Percentiles rank a stretch among this genome's conserved stretches.
Conservation (phyloP, 768 basidiomycete species). For the Lactarius quietus region DNA sequence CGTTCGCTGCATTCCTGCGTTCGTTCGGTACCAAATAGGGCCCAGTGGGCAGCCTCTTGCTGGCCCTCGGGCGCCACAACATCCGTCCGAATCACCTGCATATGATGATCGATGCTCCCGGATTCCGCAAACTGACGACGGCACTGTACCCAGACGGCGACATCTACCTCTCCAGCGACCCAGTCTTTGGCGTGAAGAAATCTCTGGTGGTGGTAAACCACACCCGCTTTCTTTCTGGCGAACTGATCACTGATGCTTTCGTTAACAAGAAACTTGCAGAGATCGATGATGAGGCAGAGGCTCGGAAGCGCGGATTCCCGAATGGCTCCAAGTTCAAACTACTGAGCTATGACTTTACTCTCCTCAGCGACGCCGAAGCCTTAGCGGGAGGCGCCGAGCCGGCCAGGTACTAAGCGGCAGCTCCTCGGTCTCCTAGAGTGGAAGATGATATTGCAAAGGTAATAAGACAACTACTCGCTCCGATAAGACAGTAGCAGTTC, state of each 20-base stretch:
- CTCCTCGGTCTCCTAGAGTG: background rate
- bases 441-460: background rate
- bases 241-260: constrained; percentile 5
- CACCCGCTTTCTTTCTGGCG: background rate
- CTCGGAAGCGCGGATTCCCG: constrained; percentile 53
- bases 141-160: constrained; percentile 74
- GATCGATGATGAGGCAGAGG: constrained; percentile 51
- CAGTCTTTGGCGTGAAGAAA: constrained; percentile 79
- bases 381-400: constrained; percentile 29
- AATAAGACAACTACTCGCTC: background rate
- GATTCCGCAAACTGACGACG: constrained; percentile 71
- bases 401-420: constrained; percentile 3
- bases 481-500: background rate
- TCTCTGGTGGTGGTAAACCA: constrained; percentile 68
- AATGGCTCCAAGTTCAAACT: constrained; percentile 46
- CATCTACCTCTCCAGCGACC: constrained; percentile 61
- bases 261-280: constrained; percentile 45
- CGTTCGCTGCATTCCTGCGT: background rate
- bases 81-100: constrained; percentile 82
- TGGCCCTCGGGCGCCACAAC: constrained; percentile 59
- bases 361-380: constrained; percentile 44
- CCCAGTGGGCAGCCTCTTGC: constrained; percentile 49
- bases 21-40: constrained; percentile 40
- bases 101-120: constrained; percentile 64
- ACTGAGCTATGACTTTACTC: constrained; percentile 44